Base-by-base conservation (phyloP, 495 filamentous ascomycete genomes). In the Aspergillus olivimuriae region DNA sequence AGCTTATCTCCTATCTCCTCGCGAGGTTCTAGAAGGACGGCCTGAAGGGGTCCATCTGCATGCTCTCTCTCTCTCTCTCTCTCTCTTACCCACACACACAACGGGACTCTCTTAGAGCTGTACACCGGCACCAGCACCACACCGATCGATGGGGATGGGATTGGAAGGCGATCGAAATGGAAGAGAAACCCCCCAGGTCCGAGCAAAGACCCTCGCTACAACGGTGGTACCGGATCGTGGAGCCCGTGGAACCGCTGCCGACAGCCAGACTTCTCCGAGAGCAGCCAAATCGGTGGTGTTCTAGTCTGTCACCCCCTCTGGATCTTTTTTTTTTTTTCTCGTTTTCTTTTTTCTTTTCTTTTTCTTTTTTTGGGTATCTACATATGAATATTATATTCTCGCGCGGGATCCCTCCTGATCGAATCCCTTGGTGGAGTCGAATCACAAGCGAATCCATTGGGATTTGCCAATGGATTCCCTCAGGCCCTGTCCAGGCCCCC, bases 171-270 rank as follows among this genome's bases (percentile, higher is more conserved):
- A n/a, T n/a, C n/a, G n/a, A n/a, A n/a, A n/a, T n/a, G n/a, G n/a
- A n/a, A n/a, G n/a, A 28, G 24, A 5, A 6, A 28, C 16, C 20
- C 5, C 34, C 34, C 21, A 18, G 39, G 38, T 15, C 38, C 38
- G 35, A 41, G 39, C 47, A 33, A 50, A 40, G 41, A 22, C 38
- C 34, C 42, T 33, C 41, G 36, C 30, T 30, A 40, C 36, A 31
- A 39, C 31, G 38, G 50, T 56, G 46, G 53, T 45, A 53, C 53
- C 40, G 32, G 16, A 41, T 46, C 49, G 44, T 48, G 53, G 49
- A 50, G 23, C 40, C 43, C 46, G 50, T 57, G 50, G 50, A 49
- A 52, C 53, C 43, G 26, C 28, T 40, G 36, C 41, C 31, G 41
- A 49, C 34, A 16, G 40, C 44, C 22, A 47, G 50, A 23, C 52